Conservation (phyloP, 139 green algal species). For the Closterium sp. region DNA sequence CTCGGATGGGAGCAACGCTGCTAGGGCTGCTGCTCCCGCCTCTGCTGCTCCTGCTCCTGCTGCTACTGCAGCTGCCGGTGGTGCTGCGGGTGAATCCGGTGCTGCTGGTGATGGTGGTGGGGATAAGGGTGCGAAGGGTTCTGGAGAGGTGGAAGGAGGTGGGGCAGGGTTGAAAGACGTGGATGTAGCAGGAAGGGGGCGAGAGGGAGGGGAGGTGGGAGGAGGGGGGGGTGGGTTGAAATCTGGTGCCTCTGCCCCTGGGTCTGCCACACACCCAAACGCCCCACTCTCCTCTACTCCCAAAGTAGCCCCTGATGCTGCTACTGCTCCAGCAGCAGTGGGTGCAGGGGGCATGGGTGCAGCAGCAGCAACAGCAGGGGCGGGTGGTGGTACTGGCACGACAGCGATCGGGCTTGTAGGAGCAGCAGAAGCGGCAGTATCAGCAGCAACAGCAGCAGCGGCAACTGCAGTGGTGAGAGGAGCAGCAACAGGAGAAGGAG, state of each 20-base stretch:
- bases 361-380: neutral
- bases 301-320: neutral
- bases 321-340: neutral
- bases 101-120: neutral
- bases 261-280: neutral
- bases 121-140: neutral
- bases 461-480: neutral
- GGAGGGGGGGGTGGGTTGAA: neutral
- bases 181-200: neutral
- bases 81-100: neutral
- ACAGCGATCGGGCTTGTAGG: neutral
- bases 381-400: neutral
- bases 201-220: neutral
- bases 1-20: neutral
- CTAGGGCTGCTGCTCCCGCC: neutral
- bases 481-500: neutral
- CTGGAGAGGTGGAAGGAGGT: neutral
- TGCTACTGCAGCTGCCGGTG: neutral
- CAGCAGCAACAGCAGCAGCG: neutral
- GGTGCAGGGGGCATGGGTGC: neutral
- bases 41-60: neutral
- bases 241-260: neutral
- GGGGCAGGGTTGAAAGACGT: neutral
- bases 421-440: neutral
- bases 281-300: neutral